phyloP scores from a whole-genome alignment of 1,139 yeast genomes.

The Hansenula lynferdii region DNA sequence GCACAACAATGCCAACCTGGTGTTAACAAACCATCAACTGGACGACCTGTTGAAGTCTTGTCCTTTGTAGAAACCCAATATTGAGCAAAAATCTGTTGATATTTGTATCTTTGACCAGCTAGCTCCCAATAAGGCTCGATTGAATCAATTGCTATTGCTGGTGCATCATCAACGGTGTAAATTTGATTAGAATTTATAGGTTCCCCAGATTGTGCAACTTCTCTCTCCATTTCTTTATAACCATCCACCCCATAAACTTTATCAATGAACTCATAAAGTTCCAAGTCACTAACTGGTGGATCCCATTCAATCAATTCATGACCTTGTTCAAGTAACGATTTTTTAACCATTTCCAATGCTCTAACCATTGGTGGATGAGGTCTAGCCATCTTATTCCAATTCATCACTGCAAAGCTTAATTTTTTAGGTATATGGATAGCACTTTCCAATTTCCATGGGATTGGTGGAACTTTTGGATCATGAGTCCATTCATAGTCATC shows the following conservation, averaged over 20 bases:
- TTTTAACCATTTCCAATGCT: constrained; percentile 42
- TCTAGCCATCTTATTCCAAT: constrained; percentile 33
- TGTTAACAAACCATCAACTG: constrained; percentile 1
- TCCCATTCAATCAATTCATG: constrained; percentile 59
- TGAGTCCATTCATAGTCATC: constrained; percentile 61
- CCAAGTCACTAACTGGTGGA: constrained; percentile 33
- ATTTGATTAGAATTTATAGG: constrained; percentile 19
- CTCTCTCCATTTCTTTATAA: not conserved
- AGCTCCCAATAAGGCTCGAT: not conserved
- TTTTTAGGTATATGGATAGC: constrained; percentile 39
- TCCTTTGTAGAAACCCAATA: constrained; percentile 1
- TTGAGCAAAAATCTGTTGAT: not conserved
- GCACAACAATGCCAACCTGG: constrained; percentile 3
- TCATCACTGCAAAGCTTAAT: constrained; percentile 41
- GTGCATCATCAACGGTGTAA: constrained; percentile 18
- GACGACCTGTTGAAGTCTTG: not conserved
- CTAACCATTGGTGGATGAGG: constrained; percentile 63
- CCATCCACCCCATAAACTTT: constrained; percentile 1
- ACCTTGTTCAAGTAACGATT: constrained; percentile 45
- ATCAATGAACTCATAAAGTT: not conserved
- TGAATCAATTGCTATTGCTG: not conserved
- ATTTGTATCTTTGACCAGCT: not conserved
- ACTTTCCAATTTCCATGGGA: constrained; percentile 65
- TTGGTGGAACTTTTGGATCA: constrained; percentile 50
- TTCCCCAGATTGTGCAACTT: constrained; percentile 10